These are phyloP conservation scores for Luvunga scandens DNA, from an alignment of 345 rosid species.

Conservation along the genomic window DNA sequence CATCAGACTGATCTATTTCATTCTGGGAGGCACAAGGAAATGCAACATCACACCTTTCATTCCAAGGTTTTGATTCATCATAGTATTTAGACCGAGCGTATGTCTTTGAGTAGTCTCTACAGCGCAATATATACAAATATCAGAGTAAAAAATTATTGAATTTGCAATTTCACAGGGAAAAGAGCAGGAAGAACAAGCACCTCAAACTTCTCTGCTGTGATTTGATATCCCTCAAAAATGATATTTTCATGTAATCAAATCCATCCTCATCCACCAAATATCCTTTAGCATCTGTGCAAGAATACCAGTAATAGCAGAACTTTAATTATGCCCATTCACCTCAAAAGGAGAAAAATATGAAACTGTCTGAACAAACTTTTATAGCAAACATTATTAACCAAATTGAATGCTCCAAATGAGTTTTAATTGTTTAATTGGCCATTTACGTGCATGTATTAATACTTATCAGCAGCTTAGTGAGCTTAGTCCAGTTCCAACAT, in stretches of 20 bases:
- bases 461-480: not conserved
- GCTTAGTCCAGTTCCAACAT: not conserved
- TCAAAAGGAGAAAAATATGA: not conserved
- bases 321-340: not conserved
- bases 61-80: conserved; percentile 98
- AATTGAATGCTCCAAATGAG: not conserved
- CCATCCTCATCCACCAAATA: conserved; percentile 98
- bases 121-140: conserved; percentile 19
- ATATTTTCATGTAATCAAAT: conserved; percentile 91
- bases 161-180: conserved; percentile 4
- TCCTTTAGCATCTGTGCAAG: conserved; percentile 81
- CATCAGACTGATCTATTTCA: conserved; percentile 96
- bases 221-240: conserved; percentile 93
- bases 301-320: conserved; percentile 16
- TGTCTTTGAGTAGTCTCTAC: conserved; percentile 98
- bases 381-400: not conserved
- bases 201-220: conserved; percentile 95
- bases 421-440: not conserved
- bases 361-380: conserved; percentile 16
- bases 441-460: not conserved
- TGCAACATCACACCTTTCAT: conserved; percentile 89
- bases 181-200: conserved; percentile 29
- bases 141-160: not conserved
- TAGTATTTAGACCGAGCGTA: conserved; percentile 93
- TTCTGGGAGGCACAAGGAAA: conserved; percentile 95